phyloP scores from a whole-genome alignment of 1,284 basidiomycete species.

The Irpex sp. region DNA sequence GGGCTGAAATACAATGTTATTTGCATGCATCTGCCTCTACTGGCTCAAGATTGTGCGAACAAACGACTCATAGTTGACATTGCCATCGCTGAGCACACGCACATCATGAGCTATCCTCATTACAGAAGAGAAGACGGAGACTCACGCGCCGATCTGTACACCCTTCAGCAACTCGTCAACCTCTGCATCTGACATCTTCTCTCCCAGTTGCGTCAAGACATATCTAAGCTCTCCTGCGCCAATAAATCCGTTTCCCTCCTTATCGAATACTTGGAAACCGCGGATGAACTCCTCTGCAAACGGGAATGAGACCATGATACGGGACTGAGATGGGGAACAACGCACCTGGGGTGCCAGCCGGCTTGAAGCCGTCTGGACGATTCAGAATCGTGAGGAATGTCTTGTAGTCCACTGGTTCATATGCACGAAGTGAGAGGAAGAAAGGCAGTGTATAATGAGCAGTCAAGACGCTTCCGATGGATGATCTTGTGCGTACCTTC shows the following conservation, averaged over 20 bases:
- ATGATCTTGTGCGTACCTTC: constrained; percentile 48
- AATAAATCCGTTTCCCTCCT: constrained; percentile 96
- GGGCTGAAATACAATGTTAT: too few relatives aligned
- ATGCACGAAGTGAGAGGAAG: neutral
- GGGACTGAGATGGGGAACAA: constrained; percentile 10
- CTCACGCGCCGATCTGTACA: constrained; percentile 82
- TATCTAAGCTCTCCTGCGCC: constrained; percentile 92
- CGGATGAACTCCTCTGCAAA: constrained; percentile 95
- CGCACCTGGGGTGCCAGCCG: constrained; percentile 87
- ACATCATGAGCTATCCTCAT: constrained; percentile 12
- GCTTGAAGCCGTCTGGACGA: constrained; percentile 95
- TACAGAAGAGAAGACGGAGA: constrained; percentile 18
- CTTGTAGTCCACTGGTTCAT: constrained; percentile 77
- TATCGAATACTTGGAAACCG: constrained; percentile 99
- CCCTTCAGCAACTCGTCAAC: constrained; percentile 98
- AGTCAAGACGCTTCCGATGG: neutral
- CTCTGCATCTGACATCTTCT: constrained; percentile 98
- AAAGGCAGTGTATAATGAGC: constrained; percentile 14
- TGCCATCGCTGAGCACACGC: constrained; percentile 73
- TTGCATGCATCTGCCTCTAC: constrained; percentile 28
- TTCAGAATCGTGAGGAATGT: constrained; percentile 91
- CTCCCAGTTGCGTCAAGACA: constrained; percentile 92
- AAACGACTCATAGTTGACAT: constrained; percentile 96
- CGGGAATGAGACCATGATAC: constrained; percentile 6
- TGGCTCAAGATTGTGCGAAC: constrained; percentile 90